A percentile compares a stretch with the other conserved stretches of the same genome.
Evolutionary conservation across 2,329 filamentous ascomycete genomes (phyloP).

Genomic region (Trichoderma koningii): DNA sequence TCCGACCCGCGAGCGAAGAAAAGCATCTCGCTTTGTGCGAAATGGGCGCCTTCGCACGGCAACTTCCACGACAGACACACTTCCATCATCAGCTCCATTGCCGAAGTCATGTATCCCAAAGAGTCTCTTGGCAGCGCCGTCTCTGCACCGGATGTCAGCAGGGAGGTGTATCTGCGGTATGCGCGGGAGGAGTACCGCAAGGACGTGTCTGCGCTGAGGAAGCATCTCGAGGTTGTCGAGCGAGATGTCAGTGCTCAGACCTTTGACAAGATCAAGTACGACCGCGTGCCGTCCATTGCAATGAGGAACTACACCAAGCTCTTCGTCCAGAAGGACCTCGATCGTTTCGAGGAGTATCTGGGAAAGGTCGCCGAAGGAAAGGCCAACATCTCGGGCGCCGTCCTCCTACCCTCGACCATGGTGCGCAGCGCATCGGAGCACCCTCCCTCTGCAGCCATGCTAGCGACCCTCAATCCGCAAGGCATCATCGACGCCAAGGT

Average conservation of each 20-base stretch:
- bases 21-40: slow-evolving; percentile 57
- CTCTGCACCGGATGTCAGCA: slow-evolving; percentile 40
- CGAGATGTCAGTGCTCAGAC: slow-evolving; percentile 50
- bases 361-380: slow-evolving; percentile 51
- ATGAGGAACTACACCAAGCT: slow-evolving; percentile 55
- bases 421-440: slow-evolving; percentile 36
- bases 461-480: slow-evolving; percentile 15
- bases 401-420: slow-evolving; percentile 54
- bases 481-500: slow-evolving; percentile 38
- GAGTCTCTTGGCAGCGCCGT: slow-evolving; percentile 37
- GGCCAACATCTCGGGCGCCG: slow-evolving; percentile 56
- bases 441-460: slow-evolving; percentile 19
- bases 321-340: slow-evolving; percentile 54
- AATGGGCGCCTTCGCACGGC: slow-evolving; percentile 60
- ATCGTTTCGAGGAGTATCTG: slow-evolving; percentile 54
- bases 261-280: slow-evolving; percentile 56
- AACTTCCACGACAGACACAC: slow-evolving; percentile 62
- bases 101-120: slow-evolving; percentile 54
- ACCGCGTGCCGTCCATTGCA: slow-evolving; percentile 57
- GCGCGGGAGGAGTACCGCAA: slow-evolving; percentile 57
- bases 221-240: slow-evolving; percentile 56
- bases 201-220: slow-evolving; percentile 54
- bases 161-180: slow-evolving; percentile 55
- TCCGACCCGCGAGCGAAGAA: slow-evolving; percentile 45
- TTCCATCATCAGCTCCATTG: slow-evolving; percentile 57